These are phyloP conservation scores for Citrullus colocynthis DNA, from an alignment of 306 rosid species.

Conservation along the genomic window DNA sequence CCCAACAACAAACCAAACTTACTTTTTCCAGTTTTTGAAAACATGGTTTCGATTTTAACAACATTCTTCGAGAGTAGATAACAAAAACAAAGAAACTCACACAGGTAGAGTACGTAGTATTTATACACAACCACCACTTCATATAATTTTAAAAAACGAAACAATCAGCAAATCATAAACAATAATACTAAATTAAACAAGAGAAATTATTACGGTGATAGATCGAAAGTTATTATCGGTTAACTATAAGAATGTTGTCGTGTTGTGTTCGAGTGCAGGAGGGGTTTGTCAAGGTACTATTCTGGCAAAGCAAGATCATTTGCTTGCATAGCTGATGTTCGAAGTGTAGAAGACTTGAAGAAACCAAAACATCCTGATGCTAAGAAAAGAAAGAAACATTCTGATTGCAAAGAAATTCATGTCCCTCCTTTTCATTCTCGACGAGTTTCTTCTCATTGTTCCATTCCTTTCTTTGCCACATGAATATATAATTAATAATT, in stretches of 20 bases:
- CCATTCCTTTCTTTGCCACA: slow-evolving; percentile 35
- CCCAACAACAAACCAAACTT: too few species aligned
- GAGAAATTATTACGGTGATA: background rate
- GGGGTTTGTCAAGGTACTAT: slow-evolving; percentile 64
- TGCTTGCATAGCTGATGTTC: slow-evolving; percentile 59
- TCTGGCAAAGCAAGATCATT: slow-evolving; percentile 83
- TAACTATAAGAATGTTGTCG: background rate
- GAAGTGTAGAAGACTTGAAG: slow-evolving; percentile 53
- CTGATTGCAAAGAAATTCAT: slow-evolving; percentile 22
- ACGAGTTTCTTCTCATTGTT: slow-evolving; percentile 37
- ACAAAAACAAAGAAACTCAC: too few species aligned
- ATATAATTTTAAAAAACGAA: too few species aligned
- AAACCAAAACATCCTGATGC: slow-evolving; percentile 44
- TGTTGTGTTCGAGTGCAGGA: slow-evolving; percentile 14
- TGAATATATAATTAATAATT: slow-evolving; percentile 1
- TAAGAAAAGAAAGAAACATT: slow-evolving; percentile 55
- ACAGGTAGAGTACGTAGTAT: too few species aligned
- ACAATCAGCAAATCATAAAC: too few species aligned
- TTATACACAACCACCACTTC: too few species aligned
- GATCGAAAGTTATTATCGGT: background rate
- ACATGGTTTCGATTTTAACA: too few species aligned
- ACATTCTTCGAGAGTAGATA: too few species aligned
- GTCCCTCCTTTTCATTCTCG: slow-evolving; percentile 34
- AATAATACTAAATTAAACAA: too few species aligned
- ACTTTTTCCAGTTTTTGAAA: too few species aligned